Evolutionary conservation across 768 basidiomycete genomes (phyloP), one percentile per base, ranked within the genome.

Genomic region (Cyclocybe cylindracea): DNA sequence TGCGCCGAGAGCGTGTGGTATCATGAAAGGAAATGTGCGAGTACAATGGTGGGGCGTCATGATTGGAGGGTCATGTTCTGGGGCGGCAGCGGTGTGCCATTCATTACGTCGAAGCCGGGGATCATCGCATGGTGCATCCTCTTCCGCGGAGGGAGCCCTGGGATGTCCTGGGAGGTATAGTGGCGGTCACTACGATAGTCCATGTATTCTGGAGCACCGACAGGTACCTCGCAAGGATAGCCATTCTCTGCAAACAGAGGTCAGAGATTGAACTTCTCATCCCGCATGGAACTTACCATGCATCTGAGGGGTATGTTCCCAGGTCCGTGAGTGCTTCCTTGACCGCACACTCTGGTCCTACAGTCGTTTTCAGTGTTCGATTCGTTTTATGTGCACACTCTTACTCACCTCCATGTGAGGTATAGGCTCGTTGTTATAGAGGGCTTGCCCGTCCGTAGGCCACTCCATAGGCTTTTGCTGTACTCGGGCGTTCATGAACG

Each of bases 121-220:
- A 85, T 81, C 75, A 85, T 79, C 50, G 58, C 44, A 63, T 85
- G 84, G 66, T 86, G 85, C 16, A 78, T 70, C 48, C 85, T 80
- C 68, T 87, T 86, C 62, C 85, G 76, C 13, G 84, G 82, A 41
- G 78, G 80, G 39, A 84, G 62, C 38, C 72, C 73, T 53, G 79
- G 66, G 56, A 84, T 71, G 56, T 83, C 82, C 70, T 83, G 73
- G 43, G 70, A 55, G 41, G 51, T 52, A 45, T 66, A 66, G 35
- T 56, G 56, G 35, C 61, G 59, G 41, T 66, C 64, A 44, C 59
- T 55, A 39, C 64, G 64, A 57, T 66, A 66, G 43, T 61, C 62
- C 56, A 63, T 59, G 53, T 56, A 61, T n/a, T 55, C 54, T 46
- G 57, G 58, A 55, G 63, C 57, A 50, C 62, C 62, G 43, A 62